phyloP scores from a whole-genome alignment of 2,329 filamentous ascomycete genomes.

The Colletotrichum chrysophilum region DNA sequence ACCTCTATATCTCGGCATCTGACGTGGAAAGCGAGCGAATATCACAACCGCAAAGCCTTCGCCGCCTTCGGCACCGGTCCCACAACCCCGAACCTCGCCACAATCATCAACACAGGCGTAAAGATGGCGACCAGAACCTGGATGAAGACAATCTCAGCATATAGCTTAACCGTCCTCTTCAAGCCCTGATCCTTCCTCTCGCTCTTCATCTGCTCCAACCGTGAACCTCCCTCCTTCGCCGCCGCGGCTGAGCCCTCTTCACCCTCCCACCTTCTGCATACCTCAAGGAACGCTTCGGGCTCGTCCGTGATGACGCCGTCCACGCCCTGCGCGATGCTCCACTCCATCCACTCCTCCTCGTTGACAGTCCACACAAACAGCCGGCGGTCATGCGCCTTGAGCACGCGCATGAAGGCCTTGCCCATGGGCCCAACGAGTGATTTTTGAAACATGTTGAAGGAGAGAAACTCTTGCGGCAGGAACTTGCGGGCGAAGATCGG shows the following conservation, averaged over 20 bases:
- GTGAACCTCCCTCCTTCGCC: not conserved
- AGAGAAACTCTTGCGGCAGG: conserved; percentile 66
- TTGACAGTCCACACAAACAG: conserved; percentile 91
- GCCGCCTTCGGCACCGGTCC: conserved; percentile 1
- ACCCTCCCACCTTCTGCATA: conserved; percentile 43
- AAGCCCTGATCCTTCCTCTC: not conserved
- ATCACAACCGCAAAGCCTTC: conserved; percentile 11
- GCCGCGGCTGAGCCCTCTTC: not conserved
- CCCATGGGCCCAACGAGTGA: conserved; percentile 74
- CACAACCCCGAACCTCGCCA: conserved; percentile 10
- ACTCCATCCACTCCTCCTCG: conserved; percentile 77
- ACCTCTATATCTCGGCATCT: rapidly evolving
- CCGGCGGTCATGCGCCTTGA: conserved; percentile 50
- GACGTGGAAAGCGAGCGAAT: not conserved
- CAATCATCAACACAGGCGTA: conserved; percentile 13
- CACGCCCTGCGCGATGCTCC: conserved; percentile 69
- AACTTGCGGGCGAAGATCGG: conserved; percentile 74
- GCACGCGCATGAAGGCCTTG: conserved; percentile 66
- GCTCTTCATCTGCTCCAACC: not conserved
- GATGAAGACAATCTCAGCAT: not conserved
- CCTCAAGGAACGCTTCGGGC: conserved; percentile 68
- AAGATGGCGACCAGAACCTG: conserved; percentile 8
- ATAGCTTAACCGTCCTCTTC: not conserved
- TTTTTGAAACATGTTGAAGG: conserved; percentile 79
- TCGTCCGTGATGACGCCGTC: conserved; percentile 91